Percentiles rank a stretch among this genome's conserved stretches.
Evolutionary conservation across 345 rosid genomes (phyloP).

Genomic region (Pistacia atlantica): DNA sequence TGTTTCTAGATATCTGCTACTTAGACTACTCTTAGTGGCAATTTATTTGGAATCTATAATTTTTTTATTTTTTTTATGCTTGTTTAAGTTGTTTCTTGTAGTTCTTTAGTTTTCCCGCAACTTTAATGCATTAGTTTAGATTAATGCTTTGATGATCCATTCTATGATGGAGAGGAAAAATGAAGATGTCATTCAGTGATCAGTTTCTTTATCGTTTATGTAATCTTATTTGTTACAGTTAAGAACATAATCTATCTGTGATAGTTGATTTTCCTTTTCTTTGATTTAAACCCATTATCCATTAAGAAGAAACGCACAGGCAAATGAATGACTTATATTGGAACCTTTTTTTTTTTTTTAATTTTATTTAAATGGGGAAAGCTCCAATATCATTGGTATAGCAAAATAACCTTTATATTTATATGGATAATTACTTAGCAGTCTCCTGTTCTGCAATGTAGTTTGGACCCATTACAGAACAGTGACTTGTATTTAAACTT

Average conservation of each 20-base stretch:
- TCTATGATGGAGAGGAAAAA: not conserved
- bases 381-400: too few species aligned
- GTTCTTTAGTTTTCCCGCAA: not conserved
- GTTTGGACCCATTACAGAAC: too few species aligned
- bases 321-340: not conserved
- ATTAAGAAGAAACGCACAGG: not conserved
- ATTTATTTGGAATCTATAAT: not conserved
- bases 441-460: too few species aligned
- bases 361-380: too few species aligned
- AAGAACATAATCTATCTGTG: not conserved
- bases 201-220: not conserved
- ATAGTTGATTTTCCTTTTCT: not conserved
- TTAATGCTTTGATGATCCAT: too few species aligned
- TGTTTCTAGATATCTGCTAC: too few species aligned
- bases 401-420: too few species aligned
- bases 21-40: not conserved
- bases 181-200: not conserved
- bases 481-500: not conserved
- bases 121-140: not conserved
- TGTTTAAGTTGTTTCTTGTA: not conserved
- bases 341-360: too few species aligned
- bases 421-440: too few species aligned
- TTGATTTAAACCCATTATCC: not conserved
- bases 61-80: not conserved
- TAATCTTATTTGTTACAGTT: not conserved